Evolutionary conservation across 208 protist genomes (phyloP).

Genomic region (Leishmania tarentolae): DNA sequence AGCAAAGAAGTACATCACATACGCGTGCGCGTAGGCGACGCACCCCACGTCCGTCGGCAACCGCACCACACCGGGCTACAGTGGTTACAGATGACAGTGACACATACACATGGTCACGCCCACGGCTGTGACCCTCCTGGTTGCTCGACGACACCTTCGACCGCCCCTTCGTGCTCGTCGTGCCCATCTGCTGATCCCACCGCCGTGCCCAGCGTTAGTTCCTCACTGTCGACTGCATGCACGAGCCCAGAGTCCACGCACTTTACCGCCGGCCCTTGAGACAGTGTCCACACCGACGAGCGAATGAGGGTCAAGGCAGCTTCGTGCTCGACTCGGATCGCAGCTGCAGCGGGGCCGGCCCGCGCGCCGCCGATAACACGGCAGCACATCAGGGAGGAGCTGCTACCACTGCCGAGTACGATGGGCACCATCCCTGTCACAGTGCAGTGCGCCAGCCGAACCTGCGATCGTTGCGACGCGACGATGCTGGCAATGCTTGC

Average conservation of each 20-base stretch:
- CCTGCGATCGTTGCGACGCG: not conserved
- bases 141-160: not conserved
- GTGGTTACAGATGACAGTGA: not conserved
- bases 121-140: not conserved
- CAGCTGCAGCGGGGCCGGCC: not conserved
- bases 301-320: not conserved
- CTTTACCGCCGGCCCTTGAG: conserved; percentile 7
- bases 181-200: not conserved
- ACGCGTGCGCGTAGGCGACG: not conserved
- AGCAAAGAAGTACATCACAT: not conserved
- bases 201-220: not conserved
- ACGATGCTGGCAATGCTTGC: conserved; percentile 5
- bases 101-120: not conserved
- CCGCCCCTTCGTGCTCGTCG: not conserved
- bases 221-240: conserved; percentile 6
- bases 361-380: conserved; percentile 5
- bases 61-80: not conserved
- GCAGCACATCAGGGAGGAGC: conserved; percentile 8
- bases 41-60: too few species aligned
- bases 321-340: not conserved
- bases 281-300: conserved; percentile 23
- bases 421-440: conserved; percentile 1
- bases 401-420: conserved; percentile 5
- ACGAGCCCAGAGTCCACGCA: not conserved
- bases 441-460: conserved; percentile 16